A percentile compares a stretch with the other conserved stretches of the same genome.
Conservation (phyloP, 1,284 basidiomycete genomes). For the Cystobasidium pallidum region DNA sequence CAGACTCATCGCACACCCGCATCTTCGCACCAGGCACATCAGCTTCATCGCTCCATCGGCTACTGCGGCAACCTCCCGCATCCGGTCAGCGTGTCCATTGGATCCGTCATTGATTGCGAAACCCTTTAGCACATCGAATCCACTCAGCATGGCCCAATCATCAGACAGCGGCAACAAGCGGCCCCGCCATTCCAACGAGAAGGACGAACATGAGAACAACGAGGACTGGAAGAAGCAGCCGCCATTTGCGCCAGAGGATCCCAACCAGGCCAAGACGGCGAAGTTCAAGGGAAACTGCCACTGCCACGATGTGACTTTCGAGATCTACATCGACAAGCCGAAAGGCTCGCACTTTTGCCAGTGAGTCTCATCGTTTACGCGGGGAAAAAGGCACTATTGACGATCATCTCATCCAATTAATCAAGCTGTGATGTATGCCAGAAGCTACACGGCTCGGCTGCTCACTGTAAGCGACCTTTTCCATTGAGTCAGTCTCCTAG, state of each 20-base stretch:
- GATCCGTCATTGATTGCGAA: background rate
- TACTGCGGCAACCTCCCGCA: background rate
- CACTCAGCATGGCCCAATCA: background rate
- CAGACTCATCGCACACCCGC: background rate
- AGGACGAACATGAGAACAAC: conserved; percentile 16
- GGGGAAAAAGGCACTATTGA: background rate
- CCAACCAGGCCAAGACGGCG: conserved; percentile 17
- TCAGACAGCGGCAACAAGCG: conserved; percentile 38
- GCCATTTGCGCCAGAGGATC: conserved; percentile 26
- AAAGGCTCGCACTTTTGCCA: conserved; percentile 41
- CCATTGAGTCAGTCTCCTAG: background rate
- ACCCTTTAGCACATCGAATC: background rate
- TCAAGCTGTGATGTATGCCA: conserved; percentile 39
- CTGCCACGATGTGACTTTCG: conserved; percentile 40
- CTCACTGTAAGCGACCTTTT: conserved; percentile 33
- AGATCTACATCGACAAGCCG: conserved; percentile 30
- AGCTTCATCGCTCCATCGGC: background rate
- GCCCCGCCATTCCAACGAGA: conserved; percentile 23
- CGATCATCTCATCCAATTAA: background rate
- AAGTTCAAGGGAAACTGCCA: conserved; percentile 33
- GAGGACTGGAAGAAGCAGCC: conserved; percentile 45
- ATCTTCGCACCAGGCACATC: background rate
- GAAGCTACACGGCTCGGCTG: conserved; percentile 37
- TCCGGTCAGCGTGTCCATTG: background rate
- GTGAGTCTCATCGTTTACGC: conserved; percentile 8